Conservation (phyloP, 148 eudicot genomes). For the Amaranthus hypochondriacus region DNA sequence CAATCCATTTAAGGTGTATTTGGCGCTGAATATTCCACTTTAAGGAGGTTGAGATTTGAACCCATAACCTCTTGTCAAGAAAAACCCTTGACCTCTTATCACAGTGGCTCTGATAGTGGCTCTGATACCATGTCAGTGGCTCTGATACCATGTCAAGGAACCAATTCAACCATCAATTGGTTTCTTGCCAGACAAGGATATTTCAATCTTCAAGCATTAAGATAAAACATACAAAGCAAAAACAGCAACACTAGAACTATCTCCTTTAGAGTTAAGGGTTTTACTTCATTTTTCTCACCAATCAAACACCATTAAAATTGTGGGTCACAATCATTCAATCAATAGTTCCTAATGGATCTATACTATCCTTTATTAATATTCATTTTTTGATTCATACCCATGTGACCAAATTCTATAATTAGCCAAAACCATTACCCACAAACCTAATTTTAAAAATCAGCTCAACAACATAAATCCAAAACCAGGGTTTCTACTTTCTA, state of each 20-base stretch:
- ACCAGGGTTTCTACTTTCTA: constrained; percentile 3
- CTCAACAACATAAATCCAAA: neutral
- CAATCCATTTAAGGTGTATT: neutral
- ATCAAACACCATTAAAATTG: neutral
- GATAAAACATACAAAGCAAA: constrained; percentile 4
- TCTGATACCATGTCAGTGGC: no score
- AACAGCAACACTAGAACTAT: neutral
- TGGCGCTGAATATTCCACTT: no score
- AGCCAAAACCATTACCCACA: neutral
- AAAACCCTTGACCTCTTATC: no score
- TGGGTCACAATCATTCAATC: constrained; percentile 14
- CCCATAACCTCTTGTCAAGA: no score
- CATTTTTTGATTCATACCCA: neutral
- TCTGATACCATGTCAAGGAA: no score
- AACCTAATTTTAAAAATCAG: neutral
- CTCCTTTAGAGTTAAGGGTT: neutral
- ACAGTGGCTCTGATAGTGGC: no score
- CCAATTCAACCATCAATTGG: neutral
- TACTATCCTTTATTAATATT: neutral
- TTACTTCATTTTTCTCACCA: neutral
- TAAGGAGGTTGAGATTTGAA: no score
- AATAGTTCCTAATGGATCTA: constrained; percentile 6
- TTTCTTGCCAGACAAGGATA: neutral
- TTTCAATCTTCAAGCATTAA: neutral
- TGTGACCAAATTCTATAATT: constrained; percentile 12